A percentile compares a stretch with the other conserved stretches of the same genome.
Conservation (phyloP, 2,329 filamentous ascomycete species). For the Trichoderma asperellum region DNA sequence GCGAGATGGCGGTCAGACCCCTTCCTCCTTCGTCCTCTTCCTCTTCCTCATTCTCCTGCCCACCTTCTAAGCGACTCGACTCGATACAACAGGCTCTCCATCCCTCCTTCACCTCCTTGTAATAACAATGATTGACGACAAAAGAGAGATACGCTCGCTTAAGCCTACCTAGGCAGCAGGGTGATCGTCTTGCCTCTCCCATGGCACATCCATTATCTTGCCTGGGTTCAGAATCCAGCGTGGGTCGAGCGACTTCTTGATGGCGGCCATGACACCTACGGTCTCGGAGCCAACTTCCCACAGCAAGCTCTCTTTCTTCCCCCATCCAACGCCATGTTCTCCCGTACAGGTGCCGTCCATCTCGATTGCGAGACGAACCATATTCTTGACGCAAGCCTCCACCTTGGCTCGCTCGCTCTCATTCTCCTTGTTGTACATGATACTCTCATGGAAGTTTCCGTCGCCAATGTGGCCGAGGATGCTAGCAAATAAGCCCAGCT, state of each 20-base stretch:
- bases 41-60: background rate
- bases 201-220: constrained; percentile 80
- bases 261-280: constrained; percentile 78
- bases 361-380: constrained; percentile 86
- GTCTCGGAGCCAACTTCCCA: constrained; percentile 82
- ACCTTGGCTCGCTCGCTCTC: constrained; percentile 73
- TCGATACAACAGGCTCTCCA: background rate
- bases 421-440: constrained; percentile 79
- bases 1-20: background rate
- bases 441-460: constrained; percentile 92
- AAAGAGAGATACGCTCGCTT: background rate
- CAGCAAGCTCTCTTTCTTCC: constrained; percentile 79
- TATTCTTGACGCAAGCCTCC: constrained; percentile 80
- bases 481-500: constrained; percentile 82
- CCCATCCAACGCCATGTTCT: constrained; percentile 83
- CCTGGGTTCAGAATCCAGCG: constrained; percentile 89
- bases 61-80: background rate
- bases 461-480: constrained; percentile 91
- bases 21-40: background rate
- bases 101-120: background rate
- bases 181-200: constrained; percentile 33
- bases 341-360: constrained; percentile 95
- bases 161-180: background rate
- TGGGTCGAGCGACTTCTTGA: constrained; percentile 84
- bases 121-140: background rate